phyloP scores from a whole-genome alignment of 345 rosid genomes.

The Mangifera indica region DNA sequence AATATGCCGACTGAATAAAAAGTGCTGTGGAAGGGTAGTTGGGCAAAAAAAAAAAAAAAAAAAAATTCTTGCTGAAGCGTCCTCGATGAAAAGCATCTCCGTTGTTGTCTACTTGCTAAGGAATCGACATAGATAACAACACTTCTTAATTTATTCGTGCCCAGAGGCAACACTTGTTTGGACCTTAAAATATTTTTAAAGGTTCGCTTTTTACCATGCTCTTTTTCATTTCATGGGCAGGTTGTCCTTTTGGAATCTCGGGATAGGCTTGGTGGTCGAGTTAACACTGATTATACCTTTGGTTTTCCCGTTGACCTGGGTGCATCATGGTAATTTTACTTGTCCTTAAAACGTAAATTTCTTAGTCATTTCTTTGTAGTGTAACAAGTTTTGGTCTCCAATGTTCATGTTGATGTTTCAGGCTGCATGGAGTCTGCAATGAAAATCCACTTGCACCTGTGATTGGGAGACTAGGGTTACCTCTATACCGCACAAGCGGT shows the following conservation, averaged over 20 bases:
- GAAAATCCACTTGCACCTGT: conserved; percentile 97
- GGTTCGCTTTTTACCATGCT: conserved; percentile 5
- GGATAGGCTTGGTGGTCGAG: conserved; percentile 84
- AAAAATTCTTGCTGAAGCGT: neutral
- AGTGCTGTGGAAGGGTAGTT: neutral
- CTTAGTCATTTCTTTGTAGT: neutral
- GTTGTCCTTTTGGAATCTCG: conserved; percentile 83
- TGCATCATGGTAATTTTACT: conserved; percentile 74
- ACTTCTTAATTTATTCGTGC: neutral
- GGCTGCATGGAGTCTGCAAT: conserved; percentile 95
- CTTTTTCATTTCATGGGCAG: conserved; percentile 31
- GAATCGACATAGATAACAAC: neutral
- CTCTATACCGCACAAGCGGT: conserved; percentile 93
- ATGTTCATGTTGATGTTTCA: conserved; percentile 26
- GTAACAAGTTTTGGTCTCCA: neutral
- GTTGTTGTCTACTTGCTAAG: neutral
- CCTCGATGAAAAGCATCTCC: neutral
- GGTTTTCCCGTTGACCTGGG: conserved; percentile 97
- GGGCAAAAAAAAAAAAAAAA: too few species aligned
- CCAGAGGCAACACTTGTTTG: neutral
- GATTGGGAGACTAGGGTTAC: conserved; percentile 81
- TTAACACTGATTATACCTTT: conserved; percentile 76
- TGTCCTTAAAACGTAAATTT: neutral
- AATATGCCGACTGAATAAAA: too few species aligned
- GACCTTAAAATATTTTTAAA: neutral